Percentiles rank a stretch among this genome's conserved stretches.
Conservation (phyloP, 1,284 basidiomycete species). For the Pterula multifida region DNA sequence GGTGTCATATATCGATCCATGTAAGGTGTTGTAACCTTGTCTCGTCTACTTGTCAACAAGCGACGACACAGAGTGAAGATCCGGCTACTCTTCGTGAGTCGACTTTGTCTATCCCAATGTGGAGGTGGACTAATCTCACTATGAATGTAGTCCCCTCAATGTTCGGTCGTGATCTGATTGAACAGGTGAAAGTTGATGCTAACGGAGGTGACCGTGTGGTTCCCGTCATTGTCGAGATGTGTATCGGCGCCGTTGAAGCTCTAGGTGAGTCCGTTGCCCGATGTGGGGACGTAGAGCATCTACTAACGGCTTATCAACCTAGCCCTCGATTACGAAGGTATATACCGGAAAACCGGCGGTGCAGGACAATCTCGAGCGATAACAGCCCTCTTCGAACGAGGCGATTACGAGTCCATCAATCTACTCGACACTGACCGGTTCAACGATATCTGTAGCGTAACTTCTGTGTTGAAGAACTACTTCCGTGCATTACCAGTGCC, state of each 20-base stretch:
- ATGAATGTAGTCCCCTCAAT: constrained; percentile 60
- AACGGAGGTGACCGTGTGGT: constrained; percentile 50
- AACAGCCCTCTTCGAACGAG: constrained; percentile 90
- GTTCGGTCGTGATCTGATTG: constrained; percentile 80
- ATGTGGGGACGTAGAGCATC: background rate
- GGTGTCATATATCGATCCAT: constrained; percentile 63
- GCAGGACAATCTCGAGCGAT: constrained; percentile 87
- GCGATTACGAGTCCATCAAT: constrained; percentile 82
- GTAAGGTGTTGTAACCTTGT: constrained; percentile 58
- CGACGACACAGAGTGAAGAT: constrained; percentile 27
- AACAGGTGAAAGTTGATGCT: constrained; percentile 73
- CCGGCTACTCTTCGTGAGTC: constrained; percentile 39
- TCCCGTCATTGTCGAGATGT: constrained; percentile 90
- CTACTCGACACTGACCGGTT: constrained; percentile 80
- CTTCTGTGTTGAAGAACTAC: constrained; percentile 94
- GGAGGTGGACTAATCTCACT: constrained; percentile 3
- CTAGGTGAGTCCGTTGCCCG: constrained; percentile 42
- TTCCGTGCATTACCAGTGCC: constrained; percentile 88
- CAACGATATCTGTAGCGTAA: constrained; percentile 95
- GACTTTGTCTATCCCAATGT: background rate
- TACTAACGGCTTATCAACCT: constrained; percentile 2
- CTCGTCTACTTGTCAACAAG: constrained; percentile 43
- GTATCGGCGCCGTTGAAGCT: constrained; percentile 84
- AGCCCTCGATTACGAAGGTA: constrained; percentile 90
- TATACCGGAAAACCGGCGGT: constrained; percentile 96